These are phyloP conservation scores for Xanthoconium separans DNA, from an alignment of 1,284 basidiomycete species.

Conservation along the genomic window DNA sequence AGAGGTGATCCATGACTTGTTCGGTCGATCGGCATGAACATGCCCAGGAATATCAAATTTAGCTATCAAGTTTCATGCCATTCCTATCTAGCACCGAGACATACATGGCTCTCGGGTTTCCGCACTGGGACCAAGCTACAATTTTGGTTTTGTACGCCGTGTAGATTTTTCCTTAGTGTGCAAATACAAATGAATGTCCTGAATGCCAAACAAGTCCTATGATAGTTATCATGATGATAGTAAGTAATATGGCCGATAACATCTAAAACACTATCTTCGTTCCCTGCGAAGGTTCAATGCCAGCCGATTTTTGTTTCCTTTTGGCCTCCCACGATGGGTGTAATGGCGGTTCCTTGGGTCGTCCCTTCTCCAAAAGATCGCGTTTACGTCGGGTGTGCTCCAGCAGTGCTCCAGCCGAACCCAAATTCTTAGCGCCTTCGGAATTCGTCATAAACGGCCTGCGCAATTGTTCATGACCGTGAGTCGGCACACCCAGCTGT, in stretches of 20 bases:
- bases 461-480: neutral
- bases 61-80: neutral
- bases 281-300: slow-evolving; percentile 60
- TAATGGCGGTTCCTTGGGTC: slow-evolving; percentile 44
- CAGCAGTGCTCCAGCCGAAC: neutral
- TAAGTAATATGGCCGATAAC: slow-evolving; percentile 1
- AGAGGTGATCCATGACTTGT: slow-evolving; percentile 9
- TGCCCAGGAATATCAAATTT: neutral
- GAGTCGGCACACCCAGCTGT: neutral
- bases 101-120: neutral
- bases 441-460: neutral
- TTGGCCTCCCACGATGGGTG: slow-evolving; percentile 97
- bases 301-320: slow-evolving; percentile 60
- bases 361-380: slow-evolving; percentile 4
- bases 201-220: neutral
- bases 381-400: neutral
- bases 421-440: neutral
- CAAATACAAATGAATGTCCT: neutral
- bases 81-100: neutral
- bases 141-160: slow-evolving; percentile 3
- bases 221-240: neutral
- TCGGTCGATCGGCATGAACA: neutral
- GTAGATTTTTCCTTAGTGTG: neutral
- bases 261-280: slow-evolving; percentile 62
- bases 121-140: neutral